These are phyloP conservation scores for Lunularia cruciata DNA, from an alignment of 225 moss, liverwort and hornwort species.

Conservation along the genomic window DNA sequence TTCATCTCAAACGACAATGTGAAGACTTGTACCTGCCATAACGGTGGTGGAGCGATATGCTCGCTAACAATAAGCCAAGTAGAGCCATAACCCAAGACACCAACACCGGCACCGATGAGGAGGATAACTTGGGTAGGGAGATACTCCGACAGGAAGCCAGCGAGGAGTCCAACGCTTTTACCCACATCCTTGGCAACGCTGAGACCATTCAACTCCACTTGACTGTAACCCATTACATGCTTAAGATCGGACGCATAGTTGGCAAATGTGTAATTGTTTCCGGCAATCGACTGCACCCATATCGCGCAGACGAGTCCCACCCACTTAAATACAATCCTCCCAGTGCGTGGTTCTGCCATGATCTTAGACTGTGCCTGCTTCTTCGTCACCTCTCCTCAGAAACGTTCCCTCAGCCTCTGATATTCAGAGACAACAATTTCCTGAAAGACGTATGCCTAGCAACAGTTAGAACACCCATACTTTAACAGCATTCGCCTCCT, in stretches of 20 bases:
- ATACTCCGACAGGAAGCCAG: constrained; percentile 61
- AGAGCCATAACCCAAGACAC: constrained; percentile 48
- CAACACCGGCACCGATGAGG: constrained; percentile 48
- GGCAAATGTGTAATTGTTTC: constrained; percentile 77
- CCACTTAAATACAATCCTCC: constrained; percentile 49
- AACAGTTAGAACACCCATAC: too few relatives aligned
- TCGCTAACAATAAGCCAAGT: constrained; percentile 61
- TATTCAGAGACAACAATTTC: too few relatives aligned
- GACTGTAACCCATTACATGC: constrained; percentile 53
- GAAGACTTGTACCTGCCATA: constrained; percentile 59
- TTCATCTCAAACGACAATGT: too few relatives aligned
- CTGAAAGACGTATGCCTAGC: too few relatives aligned
- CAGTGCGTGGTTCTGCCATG: constrained; percentile 7
- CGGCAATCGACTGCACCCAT: constrained; percentile 61
- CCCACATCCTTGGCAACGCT: constrained; percentile 80
- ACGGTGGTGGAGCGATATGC: constrained; percentile 50
- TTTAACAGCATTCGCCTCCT: too few relatives aligned
- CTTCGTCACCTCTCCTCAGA: too few relatives aligned
- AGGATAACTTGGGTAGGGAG: constrained; percentile 61
- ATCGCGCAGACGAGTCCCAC: constrained; percentile 69
- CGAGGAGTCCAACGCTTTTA: constrained; percentile 60
- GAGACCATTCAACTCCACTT: constrained; percentile 55
- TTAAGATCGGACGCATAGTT: constrained; percentile 75
- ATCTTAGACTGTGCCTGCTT: too few relatives aligned
- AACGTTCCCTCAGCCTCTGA: too few relatives aligned